A percentile compares a stretch with the other conserved stretches of the same genome.
Evolutionary conservation across 1,284 basidiomycete species (phyloP).

Genomic region (Ceratobasidium sp.): DNA sequence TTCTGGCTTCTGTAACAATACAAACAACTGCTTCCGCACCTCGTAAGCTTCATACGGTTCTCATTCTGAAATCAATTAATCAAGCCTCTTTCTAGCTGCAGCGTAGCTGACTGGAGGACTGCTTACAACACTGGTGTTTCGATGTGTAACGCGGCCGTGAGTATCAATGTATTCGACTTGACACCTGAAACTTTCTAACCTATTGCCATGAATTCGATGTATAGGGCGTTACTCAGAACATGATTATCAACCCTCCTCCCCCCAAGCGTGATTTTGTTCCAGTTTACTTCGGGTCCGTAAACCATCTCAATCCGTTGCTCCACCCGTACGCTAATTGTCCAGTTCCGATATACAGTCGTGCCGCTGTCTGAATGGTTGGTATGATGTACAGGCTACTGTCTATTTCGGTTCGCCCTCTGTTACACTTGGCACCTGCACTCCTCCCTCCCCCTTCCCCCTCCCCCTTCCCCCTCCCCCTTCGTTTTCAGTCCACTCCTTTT

Average conservation of each 20-base stretch:
- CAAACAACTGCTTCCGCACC: conserved; percentile 43
- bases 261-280: conserved; percentile 2
- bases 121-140: conserved; percentile 21
- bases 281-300: conserved; percentile 31
- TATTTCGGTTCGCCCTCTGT: too few relatives aligned
- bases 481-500: too few relatives aligned
- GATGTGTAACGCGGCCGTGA: conserved; percentile 25
- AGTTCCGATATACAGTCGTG: too few relatives aligned
- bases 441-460: too few relatives aligned
- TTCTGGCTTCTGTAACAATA: conserved; percentile 42
- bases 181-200: background rate
- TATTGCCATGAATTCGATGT: background rate
- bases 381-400: too few relatives aligned
- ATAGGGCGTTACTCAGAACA: conserved; percentile 23
- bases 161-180: background rate
- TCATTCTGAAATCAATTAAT: background rate
- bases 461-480: too few relatives aligned
- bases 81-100: background rate
- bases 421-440: too few relatives aligned
- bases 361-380: too few relatives aligned
- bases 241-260: conserved; percentile 32
- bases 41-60: background rate
- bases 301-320: background rate
- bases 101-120: conserved; percentile 24
- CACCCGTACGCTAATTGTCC: background rate